These are phyloP conservation scores for Aspergillus pseudoviridinutans DNA, from an alignment of 2,329 filamentous ascomycete species.

Conservation along the genomic window DNA sequence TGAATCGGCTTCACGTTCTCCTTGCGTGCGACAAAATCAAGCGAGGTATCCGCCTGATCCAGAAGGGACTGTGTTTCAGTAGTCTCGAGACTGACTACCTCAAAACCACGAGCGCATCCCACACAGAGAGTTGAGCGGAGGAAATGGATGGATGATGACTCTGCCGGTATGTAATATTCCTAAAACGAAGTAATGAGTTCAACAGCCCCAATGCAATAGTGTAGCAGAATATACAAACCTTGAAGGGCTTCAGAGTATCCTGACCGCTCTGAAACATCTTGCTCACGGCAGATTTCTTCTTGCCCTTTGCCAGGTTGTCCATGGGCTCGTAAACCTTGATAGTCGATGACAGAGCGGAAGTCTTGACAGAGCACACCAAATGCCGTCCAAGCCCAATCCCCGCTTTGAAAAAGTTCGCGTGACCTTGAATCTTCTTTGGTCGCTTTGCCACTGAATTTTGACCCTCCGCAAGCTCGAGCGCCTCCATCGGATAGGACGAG, in stretches of 20 bases:
- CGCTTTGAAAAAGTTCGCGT: slow-evolving; percentile 98
- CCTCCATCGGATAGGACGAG: slow-evolving; percentile 81
- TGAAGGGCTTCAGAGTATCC: slow-evolving; percentile 93
- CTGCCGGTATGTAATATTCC: slow-evolving; percentile 97
- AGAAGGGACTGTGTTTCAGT: slow-evolving; percentile 97
- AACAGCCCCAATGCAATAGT: neutral
- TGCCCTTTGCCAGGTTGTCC: slow-evolving; percentile 86
- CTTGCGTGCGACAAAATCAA: slow-evolving; percentile 93
- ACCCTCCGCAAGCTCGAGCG: slow-evolving; percentile 75
- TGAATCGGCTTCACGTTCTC: slow-evolving; percentile 94
- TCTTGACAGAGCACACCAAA: slow-evolving; percentile 94
- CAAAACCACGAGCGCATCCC: slow-evolving; percentile 90
- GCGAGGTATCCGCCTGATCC: slow-evolving; percentile 94
- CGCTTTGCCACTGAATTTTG: slow-evolving; percentile 72
- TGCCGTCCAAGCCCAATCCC: slow-evolving; percentile 93
- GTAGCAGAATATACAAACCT: slow-evolving; percentile 44
- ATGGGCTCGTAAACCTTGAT: slow-evolving; percentile 99
- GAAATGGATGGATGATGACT: slow-evolving; percentile 98
- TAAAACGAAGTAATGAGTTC: slow-evolving; percentile 25
- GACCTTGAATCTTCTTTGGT: slow-evolving; percentile 92
- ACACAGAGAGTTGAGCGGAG: slow-evolving; percentile 95
- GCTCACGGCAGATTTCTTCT: slow-evolving; percentile 90
- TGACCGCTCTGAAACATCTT: slow-evolving; percentile 94
- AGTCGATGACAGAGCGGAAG: slow-evolving; percentile 84
- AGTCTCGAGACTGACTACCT: slow-evolving; percentile 93